These are phyloP conservation scores for Cytospora schulzeri DNA, from an alignment of 2,329 filamentous ascomycete genomes.

Conservation along the genomic window DNA sequence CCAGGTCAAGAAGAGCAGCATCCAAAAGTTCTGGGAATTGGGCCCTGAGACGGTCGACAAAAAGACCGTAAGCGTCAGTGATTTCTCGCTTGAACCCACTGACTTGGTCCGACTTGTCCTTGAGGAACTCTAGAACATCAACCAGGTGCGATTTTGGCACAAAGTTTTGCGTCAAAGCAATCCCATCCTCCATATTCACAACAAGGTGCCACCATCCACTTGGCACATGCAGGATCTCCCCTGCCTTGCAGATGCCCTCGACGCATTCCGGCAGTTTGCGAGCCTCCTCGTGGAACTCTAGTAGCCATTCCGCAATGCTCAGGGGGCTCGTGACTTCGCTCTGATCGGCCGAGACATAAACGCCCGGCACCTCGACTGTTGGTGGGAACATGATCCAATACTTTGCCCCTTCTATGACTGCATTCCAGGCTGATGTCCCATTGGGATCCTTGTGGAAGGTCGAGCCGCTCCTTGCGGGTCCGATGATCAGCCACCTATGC, in stretches of 20 bases:
- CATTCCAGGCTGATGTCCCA: slow-evolving; percentile 86
- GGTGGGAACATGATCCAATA: slow-evolving; percentile 99
- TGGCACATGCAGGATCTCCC: slow-evolving; percentile 89
- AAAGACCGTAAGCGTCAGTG: slow-evolving; percentile 72
- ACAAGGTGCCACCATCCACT: slow-evolving; percentile 98
- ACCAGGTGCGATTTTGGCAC: slow-evolving; percentile 75
- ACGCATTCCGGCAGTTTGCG: slow-evolving; percentile 73
- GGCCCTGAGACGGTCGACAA: slow-evolving; percentile 67
- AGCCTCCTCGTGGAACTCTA: slow-evolving; percentile 85
- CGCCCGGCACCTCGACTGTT: slow-evolving; percentile 76
- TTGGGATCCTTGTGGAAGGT: slow-evolving; percentile 90
- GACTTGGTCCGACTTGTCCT: slow-evolving; percentile 80
- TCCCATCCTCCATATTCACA: slow-evolving; percentile 80
- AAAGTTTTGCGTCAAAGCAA: slow-evolving; percentile 95
- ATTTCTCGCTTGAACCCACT: slow-evolving; percentile 80
- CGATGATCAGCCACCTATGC: slow-evolving; percentile 89
- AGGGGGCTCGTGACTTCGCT: slow-evolving; percentile 92
- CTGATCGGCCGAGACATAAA: slow-evolving; percentile 85
- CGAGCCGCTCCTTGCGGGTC: slow-evolving; percentile 82
- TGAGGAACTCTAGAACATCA: slow-evolving; percentile 77
- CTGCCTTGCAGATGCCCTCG: slow-evolving; percentile 81
- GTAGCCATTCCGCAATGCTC: slow-evolving; percentile 94
- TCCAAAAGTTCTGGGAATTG: slow-evolving; percentile 68
- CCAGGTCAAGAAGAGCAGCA: slow-evolving; percentile 65
- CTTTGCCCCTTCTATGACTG: slow-evolving; percentile 83